These are phyloP conservation scores for Pueraria montana DNA, from an alignment of 306 rosid species.

Conservation along the genomic window DNA sequence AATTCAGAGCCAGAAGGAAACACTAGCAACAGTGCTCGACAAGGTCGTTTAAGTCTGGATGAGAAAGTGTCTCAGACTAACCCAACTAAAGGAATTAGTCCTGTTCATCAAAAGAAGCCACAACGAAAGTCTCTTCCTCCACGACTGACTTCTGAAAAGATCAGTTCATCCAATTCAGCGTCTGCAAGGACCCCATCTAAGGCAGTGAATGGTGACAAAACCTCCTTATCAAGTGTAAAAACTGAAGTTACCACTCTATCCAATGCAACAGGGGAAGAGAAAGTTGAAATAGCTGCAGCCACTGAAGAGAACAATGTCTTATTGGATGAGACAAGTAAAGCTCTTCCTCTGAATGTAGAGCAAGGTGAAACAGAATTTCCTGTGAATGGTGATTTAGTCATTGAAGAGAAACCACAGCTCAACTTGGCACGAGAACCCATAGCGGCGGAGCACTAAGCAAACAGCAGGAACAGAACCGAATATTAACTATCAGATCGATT, in stretches of 20 bases:
- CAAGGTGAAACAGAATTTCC: slow-evolving; percentile 52
- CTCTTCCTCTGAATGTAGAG: slow-evolving; percentile 51
- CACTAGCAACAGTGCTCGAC: slow-evolving; percentile 51
- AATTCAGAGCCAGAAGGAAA: slow-evolving; percentile 64
- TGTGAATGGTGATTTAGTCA: slow-evolving; percentile 51
- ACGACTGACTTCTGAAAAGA: slow-evolving; percentile 74
- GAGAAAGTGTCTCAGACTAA: slow-evolving; percentile 69
- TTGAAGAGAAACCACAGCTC: slow-evolving; percentile 65
- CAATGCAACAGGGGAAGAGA: slow-evolving; percentile 55
- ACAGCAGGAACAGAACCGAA: slow-evolving; percentile 50
- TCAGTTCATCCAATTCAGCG: slow-evolving; percentile 57
- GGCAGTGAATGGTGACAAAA: slow-evolving; percentile 58
- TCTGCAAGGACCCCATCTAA: slow-evolving; percentile 65
- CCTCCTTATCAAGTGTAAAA: slow-evolving; percentile 51
- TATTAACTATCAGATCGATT: slow-evolving; percentile 43
- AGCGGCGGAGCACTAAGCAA: slow-evolving; percentile 57
- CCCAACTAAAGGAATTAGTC: slow-evolving; percentile 60
- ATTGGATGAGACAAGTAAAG: slow-evolving; percentile 46
- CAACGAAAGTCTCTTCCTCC: slow-evolving; percentile 94
- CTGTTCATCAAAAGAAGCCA: slow-evolving; percentile 74
- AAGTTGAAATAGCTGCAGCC: slow-evolving; percentile 46
- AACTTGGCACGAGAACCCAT: slow-evolving; percentile 59
- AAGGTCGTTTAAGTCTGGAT: slow-evolving; percentile 75
- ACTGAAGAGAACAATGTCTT: slow-evolving; percentile 47
- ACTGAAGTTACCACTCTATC: slow-evolving; percentile 53